Evolutionary conservation across 257 asterid species (phyloP).

Genomic region (Ilex aquifolium): DNA sequence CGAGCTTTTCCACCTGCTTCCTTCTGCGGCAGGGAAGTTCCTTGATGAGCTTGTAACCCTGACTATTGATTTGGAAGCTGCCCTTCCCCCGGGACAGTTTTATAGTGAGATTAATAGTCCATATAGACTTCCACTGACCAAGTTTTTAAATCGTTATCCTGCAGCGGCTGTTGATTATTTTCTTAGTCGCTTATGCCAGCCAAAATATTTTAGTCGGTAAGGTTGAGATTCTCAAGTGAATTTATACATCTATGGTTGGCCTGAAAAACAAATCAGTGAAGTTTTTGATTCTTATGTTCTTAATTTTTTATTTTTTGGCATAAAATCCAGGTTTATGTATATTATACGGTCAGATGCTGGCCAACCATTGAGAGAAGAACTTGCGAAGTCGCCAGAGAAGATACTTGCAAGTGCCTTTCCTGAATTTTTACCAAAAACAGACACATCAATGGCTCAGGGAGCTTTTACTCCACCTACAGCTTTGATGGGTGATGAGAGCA

Average conservation of each 20-base stretch:
- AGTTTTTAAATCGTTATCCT: slow-evolving; percentile 89
- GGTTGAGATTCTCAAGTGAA: slow-evolving; percentile 8
- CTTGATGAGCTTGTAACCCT: slow-evolving; percentile 96
- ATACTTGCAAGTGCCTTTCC: slow-evolving; percentile 91
- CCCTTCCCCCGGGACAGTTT: slow-evolving; percentile 93
- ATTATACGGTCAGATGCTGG: slow-evolving; percentile 96
- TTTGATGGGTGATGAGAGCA: slow-evolving; percentile 48
- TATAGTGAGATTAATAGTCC: slow-evolving; percentile 99
- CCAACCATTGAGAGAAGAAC: slow-evolving; percentile 97
- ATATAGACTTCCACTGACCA: slow-evolving; percentile 92
- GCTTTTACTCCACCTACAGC: slow-evolving; percentile 50
- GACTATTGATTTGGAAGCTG: slow-evolving; percentile 95
- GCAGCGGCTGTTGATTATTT: slow-evolving; percentile 92
- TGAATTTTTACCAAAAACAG: slow-evolving; percentile 53
- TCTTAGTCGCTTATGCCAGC: slow-evolving; percentile 75
- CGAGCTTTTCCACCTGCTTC: slow-evolving; percentile 98
- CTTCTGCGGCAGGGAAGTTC: slow-evolving; percentile 96
- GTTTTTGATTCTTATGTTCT: not conserved
- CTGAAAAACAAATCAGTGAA: slow-evolving; percentile 6
- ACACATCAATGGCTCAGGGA: slow-evolving; percentile 48
- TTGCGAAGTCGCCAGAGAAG: slow-evolving; percentile 95
- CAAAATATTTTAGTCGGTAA: slow-evolving; percentile 92
- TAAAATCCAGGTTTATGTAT: slow-evolving; percentile 79
- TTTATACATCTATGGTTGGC: slow-evolving; percentile 9
- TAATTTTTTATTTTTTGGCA: slow-evolving; percentile 8